Evolutionary conservation across 164 flowering plant species (phyloP).

Genomic region (Piper betle): DNA sequence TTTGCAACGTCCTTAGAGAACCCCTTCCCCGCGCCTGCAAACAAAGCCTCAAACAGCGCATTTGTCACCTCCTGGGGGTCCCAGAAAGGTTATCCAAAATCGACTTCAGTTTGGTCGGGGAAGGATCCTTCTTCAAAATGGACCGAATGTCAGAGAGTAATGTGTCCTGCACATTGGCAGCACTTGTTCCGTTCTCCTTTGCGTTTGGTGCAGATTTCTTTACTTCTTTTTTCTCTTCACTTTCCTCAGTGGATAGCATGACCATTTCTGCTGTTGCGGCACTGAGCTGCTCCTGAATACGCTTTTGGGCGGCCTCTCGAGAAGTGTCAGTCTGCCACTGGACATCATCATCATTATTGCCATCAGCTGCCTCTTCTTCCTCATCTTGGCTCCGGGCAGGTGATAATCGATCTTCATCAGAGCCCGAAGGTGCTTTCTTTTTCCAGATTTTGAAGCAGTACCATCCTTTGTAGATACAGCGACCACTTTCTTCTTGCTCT

Average conservation of each 20-base stretch:
- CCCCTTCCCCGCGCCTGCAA: constrained; percentile 46
- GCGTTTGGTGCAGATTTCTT: constrained; percentile 12
- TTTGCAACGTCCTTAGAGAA: constrained; percentile 46
- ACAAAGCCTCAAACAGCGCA: constrained; percentile 43
- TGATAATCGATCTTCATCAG: constrained; percentile 52
- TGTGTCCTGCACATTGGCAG: constrained; percentile 7
- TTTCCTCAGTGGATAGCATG: constrained; percentile 41
- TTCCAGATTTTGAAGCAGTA: constrained; percentile 14
- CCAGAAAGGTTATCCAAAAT: constrained; percentile 26
- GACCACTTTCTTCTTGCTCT: constrained; percentile 38
- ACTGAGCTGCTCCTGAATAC: constrained; percentile 68
- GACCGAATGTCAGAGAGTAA: constrained; percentile 28
- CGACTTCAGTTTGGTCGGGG: constrained; percentile 26
- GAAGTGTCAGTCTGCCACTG: constrained; percentile 85
- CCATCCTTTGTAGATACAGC: constrained; percentile 18
- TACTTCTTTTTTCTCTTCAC: constrained; percentile 16
- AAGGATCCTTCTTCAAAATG: constrained; percentile 26
- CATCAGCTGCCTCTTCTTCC: constrained; percentile 27
- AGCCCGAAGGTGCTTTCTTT: constrained; percentile 31
- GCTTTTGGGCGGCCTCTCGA: constrained; percentile 45
- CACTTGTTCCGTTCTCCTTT: neutral
- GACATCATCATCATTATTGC: constrained; percentile 29
- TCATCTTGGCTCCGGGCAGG: constrained; percentile 44
- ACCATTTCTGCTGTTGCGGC: constrained; percentile 70
- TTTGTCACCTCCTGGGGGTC: constrained; percentile 22